phyloP scores from a whole-genome alignment of 1,139 yeast genomes.

The Citeromyces hawaiiensis region DNA sequence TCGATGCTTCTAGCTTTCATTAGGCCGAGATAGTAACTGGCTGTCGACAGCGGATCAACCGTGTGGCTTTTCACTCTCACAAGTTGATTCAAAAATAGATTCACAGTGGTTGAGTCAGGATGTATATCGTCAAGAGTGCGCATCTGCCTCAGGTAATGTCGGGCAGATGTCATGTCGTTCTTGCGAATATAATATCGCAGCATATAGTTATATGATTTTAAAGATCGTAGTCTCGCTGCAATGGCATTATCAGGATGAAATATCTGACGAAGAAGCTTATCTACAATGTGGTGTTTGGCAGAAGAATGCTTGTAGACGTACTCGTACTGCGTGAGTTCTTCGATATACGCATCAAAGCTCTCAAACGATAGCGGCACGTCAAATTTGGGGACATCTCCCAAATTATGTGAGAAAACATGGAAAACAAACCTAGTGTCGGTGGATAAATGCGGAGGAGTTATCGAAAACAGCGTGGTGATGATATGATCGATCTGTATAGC shows the following conservation, averaged over 20 bases:
- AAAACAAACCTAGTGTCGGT: neutral
- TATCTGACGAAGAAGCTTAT: conserved; percentile 4
- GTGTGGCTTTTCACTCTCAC: neutral
- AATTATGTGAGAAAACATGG: neutral
- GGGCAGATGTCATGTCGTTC: conserved; percentile 7
- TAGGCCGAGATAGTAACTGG: neutral
- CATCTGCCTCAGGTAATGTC: conserved; percentile 10
- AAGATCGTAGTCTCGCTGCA: conserved; percentile 4
- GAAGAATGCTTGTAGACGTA: conserved; percentile 8
- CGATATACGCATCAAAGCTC: conserved; percentile 6
- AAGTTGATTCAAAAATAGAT: conserved; percentile 5
- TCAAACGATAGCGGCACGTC: conserved; percentile 3
- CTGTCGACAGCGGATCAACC: conserved; percentile 2
- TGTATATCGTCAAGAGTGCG: conserved; percentile 3
- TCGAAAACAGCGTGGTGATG: neutral
- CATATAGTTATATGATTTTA: conserved; percentile 8
- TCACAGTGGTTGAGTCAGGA: conserved; percentile 12
- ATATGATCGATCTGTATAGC: neutral
- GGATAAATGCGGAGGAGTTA: neutral
- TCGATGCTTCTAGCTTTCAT: conserved; percentile 2
- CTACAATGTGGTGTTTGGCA: conserved; percentile 3
- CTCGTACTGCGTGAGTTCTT: conserved; percentile 7
- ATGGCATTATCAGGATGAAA: conserved; percentile 4
- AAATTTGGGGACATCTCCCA: neutral
- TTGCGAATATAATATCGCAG: conserved; percentile 9